phyloP scores from a whole-genome alignment of 2,329 filamentous ascomycete species.

The Penicillium concentricum region DNA sequence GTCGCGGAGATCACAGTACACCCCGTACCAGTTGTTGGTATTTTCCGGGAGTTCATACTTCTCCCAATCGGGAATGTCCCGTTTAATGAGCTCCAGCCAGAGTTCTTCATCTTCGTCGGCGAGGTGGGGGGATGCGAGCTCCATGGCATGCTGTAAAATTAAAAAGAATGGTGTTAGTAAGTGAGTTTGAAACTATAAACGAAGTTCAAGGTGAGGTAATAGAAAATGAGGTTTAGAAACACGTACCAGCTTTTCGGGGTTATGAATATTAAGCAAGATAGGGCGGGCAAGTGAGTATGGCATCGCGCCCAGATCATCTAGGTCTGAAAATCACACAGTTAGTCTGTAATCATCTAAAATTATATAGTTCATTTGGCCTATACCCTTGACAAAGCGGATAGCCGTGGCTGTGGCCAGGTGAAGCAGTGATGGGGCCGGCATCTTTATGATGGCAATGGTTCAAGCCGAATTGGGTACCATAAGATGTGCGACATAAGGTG shows the following conservation, averaged over 20 bases:
- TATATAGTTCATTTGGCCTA: background rate
- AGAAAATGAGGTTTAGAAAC: background rate
- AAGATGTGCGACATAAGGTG: conserved; percentile 14
- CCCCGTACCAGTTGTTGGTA: conserved; percentile 70
- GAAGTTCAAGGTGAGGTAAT: background rate
- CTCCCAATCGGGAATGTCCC: conserved; percentile 69
- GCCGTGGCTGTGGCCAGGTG: conserved; percentile 38
- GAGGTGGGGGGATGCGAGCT: conserved; percentile 74
- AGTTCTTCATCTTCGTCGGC: conserved; percentile 66
- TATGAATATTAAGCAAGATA: conserved; percentile 70
- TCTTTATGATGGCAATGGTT: conserved; percentile 18
- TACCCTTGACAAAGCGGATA: conserved; percentile 40
- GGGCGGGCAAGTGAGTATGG: conserved; percentile 65
- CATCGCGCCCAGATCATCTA: conserved; percentile 71
- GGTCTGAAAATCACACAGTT: conserved; percentile 36
- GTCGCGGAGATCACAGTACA: conserved; percentile 69
- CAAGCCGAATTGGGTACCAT: conserved; percentile 2
- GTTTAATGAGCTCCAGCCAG: conserved; percentile 76
- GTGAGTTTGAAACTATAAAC: background rate
- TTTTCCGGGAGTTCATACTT: conserved; percentile 66
- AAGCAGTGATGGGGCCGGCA: conserved; percentile 37
- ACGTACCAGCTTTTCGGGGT: conserved; percentile 68
- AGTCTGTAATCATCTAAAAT: background rate
- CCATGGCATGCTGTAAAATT: conserved; percentile 55
- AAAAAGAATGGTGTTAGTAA: conserved; percentile 1